Percentiles rank a stretch among this genome's conserved stretches.
Evolutionary conservation across 352 stramenopile genomes (phyloP).

Genomic region (Phytophthora fragariaefolia): DNA sequence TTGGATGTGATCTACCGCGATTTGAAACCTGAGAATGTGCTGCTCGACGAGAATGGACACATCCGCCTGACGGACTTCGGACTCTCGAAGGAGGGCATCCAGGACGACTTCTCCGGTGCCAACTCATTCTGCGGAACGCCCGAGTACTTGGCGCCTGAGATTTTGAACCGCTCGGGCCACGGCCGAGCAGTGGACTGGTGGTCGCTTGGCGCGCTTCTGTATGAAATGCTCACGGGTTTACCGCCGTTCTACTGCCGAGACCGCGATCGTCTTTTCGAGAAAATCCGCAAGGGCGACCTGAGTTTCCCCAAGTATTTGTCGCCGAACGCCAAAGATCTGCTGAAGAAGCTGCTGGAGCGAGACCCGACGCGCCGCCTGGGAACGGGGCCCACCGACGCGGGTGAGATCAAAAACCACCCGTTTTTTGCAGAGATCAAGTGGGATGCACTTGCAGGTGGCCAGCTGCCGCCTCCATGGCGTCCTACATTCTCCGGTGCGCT

Average conservation of each 20-base stretch:
- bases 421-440: slow-evolving; percentile 87
- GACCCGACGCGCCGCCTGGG: slow-evolving; percentile 95
- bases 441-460: slow-evolving; percentile 60
- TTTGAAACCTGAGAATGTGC: slow-evolving; percentile 98
- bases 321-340: slow-evolving; percentile 80
- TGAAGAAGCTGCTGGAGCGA: slow-evolving; percentile 93
- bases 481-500: slow-evolving; percentile 92
- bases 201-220: slow-evolving; percentile 92
- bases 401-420: slow-evolving; percentile 85
- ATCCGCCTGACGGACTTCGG: slow-evolving; percentile 99
- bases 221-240: slow-evolving; percentile 84
- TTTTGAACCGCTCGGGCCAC: slow-evolving; percentile 97
- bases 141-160: slow-evolving; percentile 99
- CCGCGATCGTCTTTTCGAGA: slow-evolving; percentile 97
- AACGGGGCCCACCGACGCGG: slow-evolving; percentile 79
- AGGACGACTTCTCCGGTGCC: slow-evolving; percentile 93
- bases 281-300: slow-evolving; percentile 96
- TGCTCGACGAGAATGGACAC: slow-evolving; percentile 96
- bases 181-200: slow-evolving; percentile 98
- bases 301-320: slow-evolving; percentile 96
- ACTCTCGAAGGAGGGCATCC: slow-evolving; percentile 88
- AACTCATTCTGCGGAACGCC: slow-evolving; percentile 98
- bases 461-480: slow-evolving; percentile 91
- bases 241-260: slow-evolving; percentile 96
- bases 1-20: slow-evolving; percentile 97